These are phyloP conservation scores for Marchantia polymorpha DNA, from an alignment of 225 moss, liverwort and hornwort species.

Conservation along the genomic window DNA sequence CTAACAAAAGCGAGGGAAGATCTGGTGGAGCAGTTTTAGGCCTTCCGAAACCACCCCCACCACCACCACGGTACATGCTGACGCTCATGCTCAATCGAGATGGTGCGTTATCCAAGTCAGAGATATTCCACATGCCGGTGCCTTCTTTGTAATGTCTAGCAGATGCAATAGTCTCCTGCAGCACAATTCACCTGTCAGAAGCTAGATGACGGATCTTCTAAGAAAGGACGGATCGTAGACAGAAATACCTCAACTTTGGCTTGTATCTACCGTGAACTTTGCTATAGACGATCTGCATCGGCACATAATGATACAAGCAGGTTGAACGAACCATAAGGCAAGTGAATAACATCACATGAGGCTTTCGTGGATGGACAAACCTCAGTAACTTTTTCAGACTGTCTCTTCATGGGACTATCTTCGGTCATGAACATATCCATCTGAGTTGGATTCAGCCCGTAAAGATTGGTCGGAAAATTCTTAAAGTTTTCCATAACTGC, in stretches of 20 bases:
- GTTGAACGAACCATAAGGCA: background rate
- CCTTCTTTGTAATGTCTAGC: slow-evolving; percentile 85
- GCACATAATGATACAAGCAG: background rate
- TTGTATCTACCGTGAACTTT: background rate
- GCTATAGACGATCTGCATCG: background rate
- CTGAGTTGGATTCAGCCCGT: slow-evolving; percentile 80
- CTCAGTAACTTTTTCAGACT: slow-evolving; percentile 78
- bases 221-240: too few species aligned
- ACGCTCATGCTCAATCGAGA: slow-evolving; percentile 99
- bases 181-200: slow-evolving; percentile 1
- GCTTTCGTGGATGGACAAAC: slow-evolving; percentile 15
- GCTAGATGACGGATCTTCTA: too few species aligned
- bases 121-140: slow-evolving; percentile 78
- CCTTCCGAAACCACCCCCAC: slow-evolving; percentile 68
- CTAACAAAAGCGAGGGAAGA: slow-evolving; percentile 87
- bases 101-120: slow-evolving; percentile 71
- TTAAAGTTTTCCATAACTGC: slow-evolving; percentile 67
- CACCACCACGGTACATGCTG: slow-evolving; percentile 97
- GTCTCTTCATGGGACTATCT: slow-evolving; percentile 84
- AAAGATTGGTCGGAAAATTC: slow-evolving; percentile 72
- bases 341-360: background rate
- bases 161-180: slow-evolving; percentile 68
- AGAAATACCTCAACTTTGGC: too few species aligned
- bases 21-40: slow-evolving; percentile 99
- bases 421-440: slow-evolving; percentile 99